Conservation (phyloP, 306 rosid genomes). For the Vigna hirtella region DNA sequence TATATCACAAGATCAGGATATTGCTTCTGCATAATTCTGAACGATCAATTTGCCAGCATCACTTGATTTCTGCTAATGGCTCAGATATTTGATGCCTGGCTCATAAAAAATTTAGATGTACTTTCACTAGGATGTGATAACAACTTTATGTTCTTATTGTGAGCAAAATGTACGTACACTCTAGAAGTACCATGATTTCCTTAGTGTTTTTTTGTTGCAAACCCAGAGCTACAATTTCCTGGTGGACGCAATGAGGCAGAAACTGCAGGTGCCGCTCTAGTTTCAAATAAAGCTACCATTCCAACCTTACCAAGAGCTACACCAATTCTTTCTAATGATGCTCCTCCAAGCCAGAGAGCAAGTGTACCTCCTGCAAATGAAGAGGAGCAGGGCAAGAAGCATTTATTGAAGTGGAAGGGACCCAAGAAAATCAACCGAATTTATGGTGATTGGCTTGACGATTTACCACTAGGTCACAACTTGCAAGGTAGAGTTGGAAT, state of each 20-base stretch:
- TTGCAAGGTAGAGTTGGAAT: constrained; percentile 58
- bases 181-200: not conserved
- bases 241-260: constrained; percentile 66
- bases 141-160: constrained; percentile 1
- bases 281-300: constrained; percentile 37
- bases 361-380: constrained; percentile 47
- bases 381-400: constrained; percentile 60
- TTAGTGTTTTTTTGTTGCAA: constrained; percentile 12
- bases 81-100: constrained; percentile 11
- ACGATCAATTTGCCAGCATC: not conserved
- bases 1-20: not conserved
- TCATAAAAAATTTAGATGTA: constrained; percentile 6
- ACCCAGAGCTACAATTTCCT: constrained; percentile 68
- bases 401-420: constrained; percentile 71
- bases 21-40: constrained; percentile 31
- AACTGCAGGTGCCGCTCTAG: constrained; percentile 38
- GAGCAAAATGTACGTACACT: not conserved
- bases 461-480: constrained; percentile 61
- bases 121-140: not conserved
- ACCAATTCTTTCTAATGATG: constrained; percentile 52
- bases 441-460: constrained; percentile 95
- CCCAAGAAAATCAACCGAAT: constrained; percentile 79
- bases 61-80: not conserved
- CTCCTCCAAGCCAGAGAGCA: constrained; percentile 43
- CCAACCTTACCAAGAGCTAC: constrained; percentile 41